Percentiles rank a stretch among this genome's conserved stretches.
Conservation (phyloP, 306 rosid species). For the Ochetophila trinervis region DNA sequence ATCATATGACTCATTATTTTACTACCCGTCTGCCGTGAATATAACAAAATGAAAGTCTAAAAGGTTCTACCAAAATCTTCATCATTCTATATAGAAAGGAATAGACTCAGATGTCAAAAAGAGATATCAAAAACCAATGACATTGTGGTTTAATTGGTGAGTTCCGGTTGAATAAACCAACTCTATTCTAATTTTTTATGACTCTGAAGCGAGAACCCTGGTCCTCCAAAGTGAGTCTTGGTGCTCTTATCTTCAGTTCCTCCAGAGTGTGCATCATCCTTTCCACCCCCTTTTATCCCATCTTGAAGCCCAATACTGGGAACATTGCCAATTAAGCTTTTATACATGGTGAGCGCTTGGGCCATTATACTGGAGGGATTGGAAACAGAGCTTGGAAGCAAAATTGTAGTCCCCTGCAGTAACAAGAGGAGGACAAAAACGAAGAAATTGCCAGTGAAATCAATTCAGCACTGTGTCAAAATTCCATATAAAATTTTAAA, state of each 20-base stretch:
- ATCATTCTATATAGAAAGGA: not conserved
- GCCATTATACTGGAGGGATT: constrained; percentile 92
- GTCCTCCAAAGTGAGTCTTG: constrained; percentile 14
- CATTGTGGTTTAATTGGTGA: not conserved
- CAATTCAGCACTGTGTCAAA: not conserved
- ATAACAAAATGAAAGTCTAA: no score
- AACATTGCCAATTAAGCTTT: constrained; percentile 62
- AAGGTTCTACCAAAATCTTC: no score
- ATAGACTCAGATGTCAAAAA: not conserved
- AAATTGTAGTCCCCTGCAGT: constrained; percentile 86
- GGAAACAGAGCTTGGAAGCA: constrained; percentile 86
- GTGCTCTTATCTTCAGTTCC: constrained; percentile 28
- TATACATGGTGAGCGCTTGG: constrained; percentile 87
- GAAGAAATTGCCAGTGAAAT: constrained; percentile 3
- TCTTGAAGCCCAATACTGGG: constrained; percentile 29
- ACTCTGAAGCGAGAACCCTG: constrained; percentile 68
- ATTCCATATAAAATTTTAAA: not conserved
- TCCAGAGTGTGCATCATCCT: constrained; percentile 31
- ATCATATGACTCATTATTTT: no score
- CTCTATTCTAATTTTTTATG: constrained; percentile 36
- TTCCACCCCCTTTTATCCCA: constrained; percentile 27
- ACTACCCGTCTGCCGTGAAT: no score
- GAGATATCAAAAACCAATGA: constrained; percentile 4
- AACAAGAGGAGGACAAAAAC: not conserved
- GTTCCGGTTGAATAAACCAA: not conserved